These are phyloP conservation scores for Ceratocystis harringtonii DNA, from an alignment of 2,329 filamentous ascomycete genomes.

Conservation along the genomic window DNA sequence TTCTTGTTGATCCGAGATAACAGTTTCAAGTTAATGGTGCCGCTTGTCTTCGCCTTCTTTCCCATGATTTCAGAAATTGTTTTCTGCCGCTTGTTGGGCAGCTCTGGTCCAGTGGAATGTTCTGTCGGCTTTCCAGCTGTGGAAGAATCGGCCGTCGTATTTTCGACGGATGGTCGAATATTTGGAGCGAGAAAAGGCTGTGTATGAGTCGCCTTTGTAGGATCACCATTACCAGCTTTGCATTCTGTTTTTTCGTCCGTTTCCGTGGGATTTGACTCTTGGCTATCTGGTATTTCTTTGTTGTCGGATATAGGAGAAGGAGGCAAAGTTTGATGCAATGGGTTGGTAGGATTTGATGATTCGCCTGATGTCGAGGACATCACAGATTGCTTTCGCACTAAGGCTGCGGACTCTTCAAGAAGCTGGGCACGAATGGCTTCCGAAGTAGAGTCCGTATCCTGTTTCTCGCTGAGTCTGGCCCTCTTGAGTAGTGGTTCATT, in stretches of 20 bases:
- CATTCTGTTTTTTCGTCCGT: neutral
- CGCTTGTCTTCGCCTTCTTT: neutral
- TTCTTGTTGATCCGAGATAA: constrained; percentile 29
- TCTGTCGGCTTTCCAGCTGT: neutral
- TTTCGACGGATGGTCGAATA: neutral
- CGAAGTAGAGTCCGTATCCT: constrained; percentile 11
- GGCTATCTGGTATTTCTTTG: neutral
- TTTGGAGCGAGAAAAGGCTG: neutral
- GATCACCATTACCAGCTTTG: neutral
- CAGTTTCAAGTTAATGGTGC: constrained; percentile 8
- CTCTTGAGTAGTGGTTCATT: constrained; percentile 19
- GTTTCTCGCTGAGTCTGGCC: neutral
- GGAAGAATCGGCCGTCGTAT: neutral
- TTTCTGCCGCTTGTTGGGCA: constrained; percentile 10
- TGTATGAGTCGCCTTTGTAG: neutral
- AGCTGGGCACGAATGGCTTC: constrained; percentile 13
- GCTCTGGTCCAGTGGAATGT: neutral
- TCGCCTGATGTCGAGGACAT: neutral
- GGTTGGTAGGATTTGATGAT: neutral
- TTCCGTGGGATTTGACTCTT: neutral
- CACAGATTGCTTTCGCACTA: neutral
- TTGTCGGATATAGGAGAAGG: neutral
- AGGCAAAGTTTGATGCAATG: neutral
- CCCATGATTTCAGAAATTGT: constrained; percentile 14
- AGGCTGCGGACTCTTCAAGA: constrained; percentile 10